Evolutionary conservation across 345 rosid genomes (phyloP).

Genomic region (Camelina sativa): DNA sequence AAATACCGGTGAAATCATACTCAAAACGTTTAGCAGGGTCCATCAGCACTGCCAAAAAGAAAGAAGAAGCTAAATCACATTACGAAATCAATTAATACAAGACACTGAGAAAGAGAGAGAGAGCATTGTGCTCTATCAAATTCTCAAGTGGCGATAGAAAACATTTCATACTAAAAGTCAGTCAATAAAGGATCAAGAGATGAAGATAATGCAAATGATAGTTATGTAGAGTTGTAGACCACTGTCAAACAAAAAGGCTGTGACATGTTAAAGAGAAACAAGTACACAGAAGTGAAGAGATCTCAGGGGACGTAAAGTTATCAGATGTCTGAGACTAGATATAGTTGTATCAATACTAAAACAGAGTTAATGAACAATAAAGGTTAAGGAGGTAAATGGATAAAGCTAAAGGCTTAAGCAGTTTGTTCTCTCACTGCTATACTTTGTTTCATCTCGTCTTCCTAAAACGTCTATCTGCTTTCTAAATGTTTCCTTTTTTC

Average conservation of each 20-base stretch:
- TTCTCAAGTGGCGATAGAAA: background rate
- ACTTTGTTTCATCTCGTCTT: background rate
- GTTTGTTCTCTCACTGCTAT: slow-evolving; percentile 6
- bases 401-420: slow-evolving; percentile 7
- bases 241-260: background rate
- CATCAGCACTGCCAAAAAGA: slow-evolving; percentile 61
- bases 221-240: background rate
- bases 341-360: background rate
- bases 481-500: background rate
- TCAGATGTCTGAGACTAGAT: slow-evolving; percentile 7
- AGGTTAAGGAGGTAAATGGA: background rate
- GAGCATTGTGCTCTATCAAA: slow-evolving; percentile 7
- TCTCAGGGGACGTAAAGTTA: background rate
- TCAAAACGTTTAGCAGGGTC: slow-evolving; percentile 79
- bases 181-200: background rate
- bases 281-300: background rate
- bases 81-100: background rate
- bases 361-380: background rate
- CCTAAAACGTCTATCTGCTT: background rate
- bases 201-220: background rate
- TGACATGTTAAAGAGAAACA: background rate
- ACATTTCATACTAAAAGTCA: background rate
- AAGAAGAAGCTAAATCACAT: slow-evolving; percentile 20
- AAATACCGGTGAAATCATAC: slow-evolving; percentile 77
- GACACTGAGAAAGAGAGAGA: slow-evolving; percentile 16